Evolutionary conservation across 2,329 filamentous ascomycete species (phyloP), one percentile per base, ranked within the genome.

Genomic region (Torrubiellomyces zombiae): DNA sequence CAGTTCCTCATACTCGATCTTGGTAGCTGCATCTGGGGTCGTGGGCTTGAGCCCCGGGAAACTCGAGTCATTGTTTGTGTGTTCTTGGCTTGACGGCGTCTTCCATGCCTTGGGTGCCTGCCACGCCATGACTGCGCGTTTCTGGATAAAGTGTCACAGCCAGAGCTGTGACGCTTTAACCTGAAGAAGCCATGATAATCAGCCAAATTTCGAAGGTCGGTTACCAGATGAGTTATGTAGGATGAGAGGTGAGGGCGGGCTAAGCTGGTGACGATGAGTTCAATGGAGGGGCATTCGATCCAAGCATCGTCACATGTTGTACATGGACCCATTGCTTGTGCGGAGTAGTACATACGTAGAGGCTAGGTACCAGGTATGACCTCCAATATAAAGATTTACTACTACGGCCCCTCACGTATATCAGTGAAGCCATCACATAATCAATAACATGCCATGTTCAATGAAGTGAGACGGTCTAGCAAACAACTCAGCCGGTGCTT

Each of bases 1-100:
- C 17, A 79, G 71, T 52, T 91, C 77, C 35, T 74, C 69, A 54
- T 94, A 92, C 43, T 83, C 58, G 10, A 64, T 63, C 37, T 56
- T 66, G 25, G 51, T 43, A 21, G 45, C 43, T 23, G 51, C 38
- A 30, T 56, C 47, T 31, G 53, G 45, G 37, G 51, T 52, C 30
- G 47, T 42, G 35, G 54, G 48, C 36, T 53, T 55, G 35, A 66
- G 55, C 32, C 58, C 63, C 30, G 64, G 59, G 37, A 64, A 64
- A 40, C 50, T 63, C 42, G 60, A 47, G 40, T 62, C 50, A 48
- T 58, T 48, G 35, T 54, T 52, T 23, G 53, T 53, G 35, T 47
- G 41, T 29, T 45, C 35, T 38, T 39, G 43, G 36, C 52, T 51
- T 33, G 45, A 40, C 36, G 57, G 53, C 48, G 54, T 55, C 49